These are phyloP conservation scores for Tetrapisispora pingtungensis DNA, from an alignment of 805 yeast genomes.

Conservation along the genomic window DNA sequence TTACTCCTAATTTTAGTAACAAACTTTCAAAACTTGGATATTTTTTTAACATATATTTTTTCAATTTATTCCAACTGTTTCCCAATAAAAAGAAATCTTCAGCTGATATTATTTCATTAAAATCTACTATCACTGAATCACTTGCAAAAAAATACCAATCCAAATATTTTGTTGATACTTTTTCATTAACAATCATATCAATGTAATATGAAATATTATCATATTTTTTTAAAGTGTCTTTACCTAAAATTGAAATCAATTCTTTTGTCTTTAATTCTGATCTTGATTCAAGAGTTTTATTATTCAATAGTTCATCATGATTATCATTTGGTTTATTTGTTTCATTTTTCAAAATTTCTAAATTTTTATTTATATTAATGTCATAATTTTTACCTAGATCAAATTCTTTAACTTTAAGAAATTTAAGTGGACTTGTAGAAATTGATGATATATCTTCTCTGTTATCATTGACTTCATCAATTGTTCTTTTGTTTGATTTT, in stretches of 20 bases:
- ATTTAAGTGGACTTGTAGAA: neutral
- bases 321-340: neutral
- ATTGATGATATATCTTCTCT: neutral
- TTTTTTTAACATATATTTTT: neutral
- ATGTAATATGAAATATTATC: constrained; percentile 6
- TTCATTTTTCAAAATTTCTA: constrained; percentile 7
- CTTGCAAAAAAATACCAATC: constrained; percentile 24
- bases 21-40: constrained; percentile 7
- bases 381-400: constrained; percentile 18
- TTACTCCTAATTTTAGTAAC: constrained; percentile 15
- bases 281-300: neutral
- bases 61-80: neutral
- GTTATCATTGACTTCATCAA: neutral
- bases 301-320: constrained; percentile 1
- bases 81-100: constrained; percentile 1
- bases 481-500: neutral
- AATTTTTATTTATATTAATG: constrained; percentile 6
- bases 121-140: neutral
- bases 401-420: constrained; percentile 9
- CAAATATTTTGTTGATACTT: constrained; percentile 13
- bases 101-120: neutral
- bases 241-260: neutral
- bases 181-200: constrained; percentile 14
- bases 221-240: neutral
- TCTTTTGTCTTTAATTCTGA: neutral